Base-by-base conservation (phyloP, 495 filamentous ascomycete genomes). In the Podospora appendiculata region DNA sequence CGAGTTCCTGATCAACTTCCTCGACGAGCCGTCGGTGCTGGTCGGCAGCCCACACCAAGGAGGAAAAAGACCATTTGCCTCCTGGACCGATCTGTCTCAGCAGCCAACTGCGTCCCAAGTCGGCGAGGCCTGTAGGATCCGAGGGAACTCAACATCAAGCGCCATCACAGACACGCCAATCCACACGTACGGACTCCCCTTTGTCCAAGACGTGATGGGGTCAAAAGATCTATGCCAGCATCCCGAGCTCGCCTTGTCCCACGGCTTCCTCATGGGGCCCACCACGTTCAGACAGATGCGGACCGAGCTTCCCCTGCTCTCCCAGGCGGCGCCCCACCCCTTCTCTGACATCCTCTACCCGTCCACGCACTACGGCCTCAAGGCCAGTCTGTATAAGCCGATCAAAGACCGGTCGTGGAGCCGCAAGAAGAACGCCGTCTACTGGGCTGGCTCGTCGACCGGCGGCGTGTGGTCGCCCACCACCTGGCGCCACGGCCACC, bases 21-120 rank as follows among this genome's bases (percentile, higher is more conserved):
- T 90, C 51, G 87, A 93, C 58, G 88, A 91, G 59, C 84, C 84
- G 17, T 71, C 83, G 5, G 82, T 92, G 4, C 65, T 89, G 13
- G 66, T 88, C 4, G 5, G 25, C 25, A 25, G 25, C 25, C 80
- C 85, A 0, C 54, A 50, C 9, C 1, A 18, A 1, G 4, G 41
- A 9, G 12, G n/a, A 12, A n/a, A 8, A 1, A 1, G 12, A 34
- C 42, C 18, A 36, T 41, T 25, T 3, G 47, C 56, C 35, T 33
- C 11, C 5, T 16, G 51, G 2, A 52, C 41, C 4, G 40, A 51
- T 46, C 45, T 55, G 18, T 57, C 58, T 14, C 38, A 47, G 6
- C 43, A 35, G 3, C 51, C 61, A 4, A 58, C 33, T 36, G 62
- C 52, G 53, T 43, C 57, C 41, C 33, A 41, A 32, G 10, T 57